Evolutionary conservation across 441 rosid species (phyloP).

Genomic region (Viola pubescens): DNA sequence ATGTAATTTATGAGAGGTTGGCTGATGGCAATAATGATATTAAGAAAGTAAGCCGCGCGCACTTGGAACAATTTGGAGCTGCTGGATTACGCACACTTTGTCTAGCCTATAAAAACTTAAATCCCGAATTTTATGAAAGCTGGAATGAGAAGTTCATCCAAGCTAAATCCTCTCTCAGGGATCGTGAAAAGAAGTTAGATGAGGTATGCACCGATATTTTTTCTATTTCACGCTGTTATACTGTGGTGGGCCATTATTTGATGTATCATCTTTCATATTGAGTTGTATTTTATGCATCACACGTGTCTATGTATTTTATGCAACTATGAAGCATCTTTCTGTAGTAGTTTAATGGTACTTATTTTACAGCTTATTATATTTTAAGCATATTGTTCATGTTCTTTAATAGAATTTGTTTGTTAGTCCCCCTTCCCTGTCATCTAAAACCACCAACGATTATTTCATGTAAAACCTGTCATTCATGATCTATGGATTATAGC

Average conservation of each 20-base stretch:
- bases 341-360: not conserved
- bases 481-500: not conserved
- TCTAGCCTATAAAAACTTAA: constrained; percentile 81
- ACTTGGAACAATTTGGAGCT: constrained; percentile 84
- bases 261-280: not conserved
- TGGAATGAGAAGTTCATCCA: constrained; percentile 99
- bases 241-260: not conserved
- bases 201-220: constrained; percentile 47
- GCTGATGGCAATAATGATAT: constrained; percentile 56
- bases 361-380: too few species aligned
- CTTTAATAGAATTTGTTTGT: too few species aligned
- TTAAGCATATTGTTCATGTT: too few species aligned
- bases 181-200: constrained; percentile 96
- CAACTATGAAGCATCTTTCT: too few species aligned
- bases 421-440: too few species aligned
- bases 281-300: too few species aligned
- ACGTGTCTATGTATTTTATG: too few species aligned
- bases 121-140: constrained; percentile 71
- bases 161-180: constrained; percentile 93
- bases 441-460: too few species aligned
- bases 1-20: constrained; percentile 74
- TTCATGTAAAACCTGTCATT: too few species aligned
- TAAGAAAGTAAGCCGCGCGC: constrained; percentile 59
- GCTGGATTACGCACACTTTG: constrained; percentile 99
- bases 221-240: not conserved